phyloP scores from a whole-genome alignment of 768 basidiomycete genomes.

The Boletus pseudo-olivaceus region DNA sequence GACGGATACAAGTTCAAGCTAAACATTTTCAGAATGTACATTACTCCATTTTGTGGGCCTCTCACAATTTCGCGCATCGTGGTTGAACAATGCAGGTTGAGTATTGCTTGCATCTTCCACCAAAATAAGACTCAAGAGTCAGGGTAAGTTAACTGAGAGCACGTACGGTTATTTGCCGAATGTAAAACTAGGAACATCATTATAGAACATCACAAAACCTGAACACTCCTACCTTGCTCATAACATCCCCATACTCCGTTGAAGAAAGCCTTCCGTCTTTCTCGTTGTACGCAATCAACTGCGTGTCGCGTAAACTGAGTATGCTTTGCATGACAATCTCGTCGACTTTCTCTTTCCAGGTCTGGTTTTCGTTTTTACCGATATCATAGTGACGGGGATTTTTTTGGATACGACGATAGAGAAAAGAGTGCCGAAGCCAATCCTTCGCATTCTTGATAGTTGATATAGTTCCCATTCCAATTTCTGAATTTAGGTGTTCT shows the following conservation, averaged over 20 bases:
- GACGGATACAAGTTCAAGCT: slow-evolving; percentile 63
- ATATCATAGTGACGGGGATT: slow-evolving; percentile 79
- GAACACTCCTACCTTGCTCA: slow-evolving; percentile 65
- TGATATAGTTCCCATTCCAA: slow-evolving; percentile 81
- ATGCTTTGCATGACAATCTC: slow-evolving; percentile 71
- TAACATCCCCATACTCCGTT: slow-evolving; percentile 80
- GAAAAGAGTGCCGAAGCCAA: slow-evolving; percentile 84
- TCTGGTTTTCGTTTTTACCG: slow-evolving; percentile 49
- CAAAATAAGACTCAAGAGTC: neutral
- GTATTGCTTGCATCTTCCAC: slow-evolving; percentile 63
- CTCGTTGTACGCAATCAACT: slow-evolving; percentile 51
- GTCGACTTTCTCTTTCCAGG: slow-evolving; percentile 70
- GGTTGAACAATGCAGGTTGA: slow-evolving; percentile 53
- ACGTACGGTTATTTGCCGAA: slow-evolving; percentile 63
- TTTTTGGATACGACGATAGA: slow-evolving; percentile 80
- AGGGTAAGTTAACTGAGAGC: neutral
- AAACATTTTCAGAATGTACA: slow-evolving; percentile 5
- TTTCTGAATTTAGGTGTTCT: slow-evolving; percentile 94
- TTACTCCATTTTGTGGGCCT: neutral
- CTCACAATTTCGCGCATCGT: slow-evolving; percentile 67
- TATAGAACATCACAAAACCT: neutral
- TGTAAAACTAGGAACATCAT: slow-evolving; percentile 57
- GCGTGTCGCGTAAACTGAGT: slow-evolving; percentile 52
- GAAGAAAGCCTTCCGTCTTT: slow-evolving; percentile 46
- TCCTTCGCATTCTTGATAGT: slow-evolving; percentile 63